Evolutionary conservation across 1,139 yeast species (phyloP), one percentile per base, ranked within the genome.

Genomic region (Maudiozyma humilis): DNA sequence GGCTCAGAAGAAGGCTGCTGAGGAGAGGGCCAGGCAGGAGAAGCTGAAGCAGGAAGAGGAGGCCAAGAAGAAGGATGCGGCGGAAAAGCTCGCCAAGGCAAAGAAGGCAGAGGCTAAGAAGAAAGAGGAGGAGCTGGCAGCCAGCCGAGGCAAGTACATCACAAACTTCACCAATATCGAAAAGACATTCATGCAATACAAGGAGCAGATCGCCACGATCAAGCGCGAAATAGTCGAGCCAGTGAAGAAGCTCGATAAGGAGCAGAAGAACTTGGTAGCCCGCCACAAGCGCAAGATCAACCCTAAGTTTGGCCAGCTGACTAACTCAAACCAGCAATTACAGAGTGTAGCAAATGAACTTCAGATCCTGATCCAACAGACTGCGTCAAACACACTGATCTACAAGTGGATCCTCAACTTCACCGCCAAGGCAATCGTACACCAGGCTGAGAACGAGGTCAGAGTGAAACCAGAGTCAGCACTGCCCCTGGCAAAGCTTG

Each of bases 371-470:
- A 65, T 88, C 12, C 62, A 60, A 3, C 69, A 72, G 25, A 73
- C 83, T 0, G 67, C 69, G 42, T 44, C 55, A 1, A 64, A 72
- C 45, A 72, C 71, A 1, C 59, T 82, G 14, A 82, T 80, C 0
- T 82, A 69, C 56, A 64, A 73, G 34, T 89, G 95, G 88, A 72
- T 82, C 13, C 65, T 88, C 32, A 91, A 91, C 58, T 83, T 82
- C 56, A 74, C 83, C 32, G 83, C 96, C 7, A 91, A 91, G 59
- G 84, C 93, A 1, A 67, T 88, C 1, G 85, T 91, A 1, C 79
- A 84, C 34, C 98, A 93, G 65, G 94, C 96, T 1, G 97, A 88
- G 63, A 78, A 95, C 0, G 98, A 91, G 63, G 89, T 87, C 12
- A 74, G 84, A 4, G 95, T 85, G 0, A 77, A 82, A 48, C 79